Conservation (phyloP, 139 green algal species). For the Bryopsis sp. region DNA sequence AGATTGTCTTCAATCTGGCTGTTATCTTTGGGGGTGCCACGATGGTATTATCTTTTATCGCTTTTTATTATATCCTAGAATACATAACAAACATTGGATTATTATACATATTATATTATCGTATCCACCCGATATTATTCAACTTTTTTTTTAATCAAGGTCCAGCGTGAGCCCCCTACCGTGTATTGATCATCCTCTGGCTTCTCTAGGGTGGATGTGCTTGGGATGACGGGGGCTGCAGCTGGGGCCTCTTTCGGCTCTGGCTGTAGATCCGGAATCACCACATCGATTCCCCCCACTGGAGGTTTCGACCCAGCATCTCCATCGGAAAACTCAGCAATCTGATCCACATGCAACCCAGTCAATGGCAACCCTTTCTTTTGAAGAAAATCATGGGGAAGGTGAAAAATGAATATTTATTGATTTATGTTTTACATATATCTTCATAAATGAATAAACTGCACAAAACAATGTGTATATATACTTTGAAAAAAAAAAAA, state of each 20-base stretch:
- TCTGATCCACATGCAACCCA: no score
- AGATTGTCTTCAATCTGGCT: neutral
- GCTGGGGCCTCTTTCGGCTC: constrained; percentile 15
- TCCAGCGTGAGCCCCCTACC: constrained; percentile 32
- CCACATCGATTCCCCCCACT: neutral
- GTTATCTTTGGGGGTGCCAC: neutral
- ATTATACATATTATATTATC: neutral
- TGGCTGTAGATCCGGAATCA: constrained; percentile 4
- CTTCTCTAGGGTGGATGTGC: constrained; percentile 61
- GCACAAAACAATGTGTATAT: no score
- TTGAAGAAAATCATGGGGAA: no score
- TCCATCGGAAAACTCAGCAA: constrained; percentile 1
- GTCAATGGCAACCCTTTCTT: no score
- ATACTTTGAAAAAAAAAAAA: no score
- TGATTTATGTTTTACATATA: no score
- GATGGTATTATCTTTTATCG: neutral
- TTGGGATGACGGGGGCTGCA: constrained; percentile 39
- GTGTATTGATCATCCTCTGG: constrained; percentile 86
- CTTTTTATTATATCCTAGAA: neutral
- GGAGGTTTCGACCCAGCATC: neutral
- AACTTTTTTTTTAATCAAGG: neutral
- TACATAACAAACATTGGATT: neutral
- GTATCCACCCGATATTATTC: constrained; percentile 7
- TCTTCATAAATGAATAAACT: no score
- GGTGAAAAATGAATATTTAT: no score